Base-by-base conservation (phyloP, 2,329 filamentous ascomycete genomes). In the Calonectria crousiana region DNA sequence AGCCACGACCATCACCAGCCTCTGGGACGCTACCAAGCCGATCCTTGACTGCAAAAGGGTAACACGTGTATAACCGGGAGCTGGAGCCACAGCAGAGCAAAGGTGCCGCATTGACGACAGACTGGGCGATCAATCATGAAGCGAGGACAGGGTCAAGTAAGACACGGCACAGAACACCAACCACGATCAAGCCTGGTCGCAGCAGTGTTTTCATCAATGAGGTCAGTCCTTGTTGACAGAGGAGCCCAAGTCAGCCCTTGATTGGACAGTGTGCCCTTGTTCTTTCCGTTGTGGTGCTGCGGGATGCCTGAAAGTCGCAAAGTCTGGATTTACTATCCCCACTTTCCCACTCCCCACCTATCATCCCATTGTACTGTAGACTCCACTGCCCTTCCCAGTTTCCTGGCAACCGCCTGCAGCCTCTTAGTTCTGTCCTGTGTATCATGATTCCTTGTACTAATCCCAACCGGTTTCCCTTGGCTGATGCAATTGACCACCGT, bases 161-260 rank as follows among this genome's bases (percentile, higher is more conserved):
- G 65, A 44, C 53, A 53, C 47, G 30, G 70, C 28, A 56, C 60
- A 68, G 18, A 53, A 49, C 56, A 41, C 44, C 41, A 62, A 62
- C 53, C 32, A 53, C 38, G 52, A 52, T 67, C 66, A 65, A 49
- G 53, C 49, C 32, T 52, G 64, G 34, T 34, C 34, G 44, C 73
- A 69, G 66, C 28, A 34, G 67, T 47, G 49, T 75, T 56, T 69
- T 58, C 32, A 32, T 73, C 64, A 69, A 75, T 76, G 79, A 80
- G 71, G 77, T 81, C 77, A 76, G 72, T 76, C 69, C 70, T 80
- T 47, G 74, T 79, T 71, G 77, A 73, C 71, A 71, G 72, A 74
- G 71, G 74, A 68, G n/a, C 44, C 60, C 18, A 70, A 38, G 53
- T 41, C 66, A 65, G 26, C 26, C 64, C 72, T 76, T 72, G 76